phyloP scores from a whole-genome alignment of 2,329 filamentous ascomycete genomes.

The Colletotrichum lentis region DNA sequence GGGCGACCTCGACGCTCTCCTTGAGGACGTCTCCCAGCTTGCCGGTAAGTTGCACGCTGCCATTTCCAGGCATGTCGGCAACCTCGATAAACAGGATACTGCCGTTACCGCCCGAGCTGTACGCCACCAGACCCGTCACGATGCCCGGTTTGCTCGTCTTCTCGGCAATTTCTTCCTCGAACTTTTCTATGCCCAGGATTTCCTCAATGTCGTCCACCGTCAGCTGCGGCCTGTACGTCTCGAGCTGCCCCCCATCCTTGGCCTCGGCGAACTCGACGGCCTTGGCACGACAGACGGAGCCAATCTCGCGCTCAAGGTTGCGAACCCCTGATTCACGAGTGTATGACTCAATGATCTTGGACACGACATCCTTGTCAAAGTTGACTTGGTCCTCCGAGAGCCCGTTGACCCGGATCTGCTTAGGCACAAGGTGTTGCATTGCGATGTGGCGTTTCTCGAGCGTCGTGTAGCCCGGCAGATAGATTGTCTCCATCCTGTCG shows the following conservation, averaged over 20 bases:
- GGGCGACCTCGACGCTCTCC: conserved; percentile 93
- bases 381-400: conserved; percentile 77
- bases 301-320: conserved; percentile 94
- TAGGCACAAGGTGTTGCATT: conserved; percentile 90
- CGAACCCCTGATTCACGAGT: conserved; percentile 96
- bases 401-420: conserved; percentile 92
- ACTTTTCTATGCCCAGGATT: conserved; percentile 91
- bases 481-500: conserved; percentile 96
- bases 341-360: conserved; percentile 95
- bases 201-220: conserved; percentile 83
- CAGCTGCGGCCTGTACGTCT: conserved; percentile 77
- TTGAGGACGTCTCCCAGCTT: conserved; percentile 97
- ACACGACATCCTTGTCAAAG: conserved; percentile 83
- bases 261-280: conserved; percentile 95
- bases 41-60: conserved; percentile 91
- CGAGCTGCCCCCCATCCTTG: conserved; percentile 74
- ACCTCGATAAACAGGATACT: conserved; percentile 99
- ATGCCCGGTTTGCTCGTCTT: conserved; percentile 85
- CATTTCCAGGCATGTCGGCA: conserved; percentile 93
- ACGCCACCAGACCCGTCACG: conserved; percentile 95
- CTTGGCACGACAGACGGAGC: conserved; percentile 91
- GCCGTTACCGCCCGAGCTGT: conserved; percentile 89
- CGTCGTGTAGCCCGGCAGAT: conserved; percentile 93
- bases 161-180: conserved; percentile 94
- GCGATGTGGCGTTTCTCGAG: conserved; percentile 97